A percentile compares a stretch with the other conserved stretches of the same genome.
These are phyloP conservation scores for Abrus precatorius DNA, from an alignment of 306 rosid genomes.

Conservation along the genomic window DNA sequence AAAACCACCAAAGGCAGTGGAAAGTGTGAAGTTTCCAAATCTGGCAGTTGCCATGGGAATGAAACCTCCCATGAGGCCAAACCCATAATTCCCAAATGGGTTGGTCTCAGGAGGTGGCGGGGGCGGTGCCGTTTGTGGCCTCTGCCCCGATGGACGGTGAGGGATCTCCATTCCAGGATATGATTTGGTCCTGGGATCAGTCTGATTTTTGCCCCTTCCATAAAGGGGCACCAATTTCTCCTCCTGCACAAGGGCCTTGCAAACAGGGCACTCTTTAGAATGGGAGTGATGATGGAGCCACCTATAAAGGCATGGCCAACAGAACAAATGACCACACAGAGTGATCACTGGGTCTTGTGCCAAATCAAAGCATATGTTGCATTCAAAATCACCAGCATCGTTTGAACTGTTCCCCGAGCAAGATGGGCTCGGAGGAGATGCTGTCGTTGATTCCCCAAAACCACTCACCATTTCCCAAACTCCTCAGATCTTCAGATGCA, in stretches of 20 bases:
- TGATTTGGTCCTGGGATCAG: slow-evolving; percentile 82
- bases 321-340: slow-evolving; percentile 88
- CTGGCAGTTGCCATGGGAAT: slow-evolving; percentile 82
- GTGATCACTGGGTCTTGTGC: slow-evolving; percentile 94
- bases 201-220: slow-evolving; percentile 82
- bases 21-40: slow-evolving; percentile 83
- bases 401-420: slow-evolving; percentile 59
- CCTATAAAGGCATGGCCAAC: slow-evolving; percentile 93
- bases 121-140: slow-evolving; percentile 73
- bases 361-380: slow-evolving; percentile 94
- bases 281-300: slow-evolving; percentile 97
- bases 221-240: slow-evolving; percentile 91
- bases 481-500: slow-evolving; percentile 35
- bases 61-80: slow-evolving; percentile 91
- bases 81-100: slow-evolving; percentile 69
- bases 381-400: slow-evolving; percentile 87
- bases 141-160: slow-evolving; percentile 81
- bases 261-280: slow-evolving; percentile 93
- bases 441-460: slow-evolving; percentile 69
- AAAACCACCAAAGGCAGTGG: slow-evolving; percentile 86
- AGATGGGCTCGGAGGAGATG: slow-evolving; percentile 64
- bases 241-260: slow-evolving; percentile 83
- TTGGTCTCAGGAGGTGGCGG: slow-evolving; percentile 60
- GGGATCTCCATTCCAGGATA: slow-evolving; percentile 86
- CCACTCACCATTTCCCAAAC: slow-evolving; percentile 66